These are phyloP conservation scores for Aspergillus sclerotiicarbonarius DNA, from an alignment of 495 filamentous ascomycete species.

Conservation along the genomic window DNA sequence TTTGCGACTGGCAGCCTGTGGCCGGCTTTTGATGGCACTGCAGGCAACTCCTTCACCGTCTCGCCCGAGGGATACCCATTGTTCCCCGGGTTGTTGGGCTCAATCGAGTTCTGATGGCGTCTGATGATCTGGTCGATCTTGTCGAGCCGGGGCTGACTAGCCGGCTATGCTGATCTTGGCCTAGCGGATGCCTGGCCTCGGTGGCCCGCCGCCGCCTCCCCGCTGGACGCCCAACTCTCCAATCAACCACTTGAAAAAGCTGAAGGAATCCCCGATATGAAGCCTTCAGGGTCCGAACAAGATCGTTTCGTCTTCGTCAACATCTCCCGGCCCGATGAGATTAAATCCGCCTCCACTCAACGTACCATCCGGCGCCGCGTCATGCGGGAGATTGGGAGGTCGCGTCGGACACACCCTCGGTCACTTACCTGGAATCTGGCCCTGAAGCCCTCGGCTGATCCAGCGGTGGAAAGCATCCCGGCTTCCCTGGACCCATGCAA, in stretches of 20 bases:
- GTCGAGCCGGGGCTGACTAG: background rate
- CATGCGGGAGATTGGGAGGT: background rate
- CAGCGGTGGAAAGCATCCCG: background rate
- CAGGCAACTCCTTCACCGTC: background rate
- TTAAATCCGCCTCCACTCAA: background rate
- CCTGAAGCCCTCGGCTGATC: background rate
- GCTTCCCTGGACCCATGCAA: background rate
- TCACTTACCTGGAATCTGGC: background rate
- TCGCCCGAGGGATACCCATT: background rate
- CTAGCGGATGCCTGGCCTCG: background rate
- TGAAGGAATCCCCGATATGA: background rate
- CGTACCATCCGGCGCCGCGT: conserved; percentile 2
- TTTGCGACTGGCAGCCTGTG: background rate
- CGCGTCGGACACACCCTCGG: background rate
- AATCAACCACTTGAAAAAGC: no score
- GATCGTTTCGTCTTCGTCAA: background rate
- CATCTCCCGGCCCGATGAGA: background rate
- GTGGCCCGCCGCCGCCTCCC: no score
- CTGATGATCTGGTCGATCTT: background rate
- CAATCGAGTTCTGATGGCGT: background rate
- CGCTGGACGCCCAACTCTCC: no score
- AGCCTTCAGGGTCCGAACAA: background rate
- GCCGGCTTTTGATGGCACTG: background rate
- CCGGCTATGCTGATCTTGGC: background rate
- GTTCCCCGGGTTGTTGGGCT: background rate